Evolutionary conservation across 2,329 filamentous ascomycete species (phyloP).

Genomic region (Cladosporium colombiae): DNA sequence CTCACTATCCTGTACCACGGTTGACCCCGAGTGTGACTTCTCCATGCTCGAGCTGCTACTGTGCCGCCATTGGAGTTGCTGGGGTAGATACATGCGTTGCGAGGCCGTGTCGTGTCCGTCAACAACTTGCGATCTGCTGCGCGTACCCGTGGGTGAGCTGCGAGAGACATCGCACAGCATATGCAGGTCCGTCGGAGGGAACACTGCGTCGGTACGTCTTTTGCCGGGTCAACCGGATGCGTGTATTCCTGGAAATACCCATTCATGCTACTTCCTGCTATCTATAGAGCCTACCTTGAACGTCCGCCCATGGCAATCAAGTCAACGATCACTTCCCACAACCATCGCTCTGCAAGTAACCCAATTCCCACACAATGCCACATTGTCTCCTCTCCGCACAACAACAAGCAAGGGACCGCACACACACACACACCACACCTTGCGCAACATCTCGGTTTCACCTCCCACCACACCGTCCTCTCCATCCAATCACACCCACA

Average conservation of each 20-base stretch:
- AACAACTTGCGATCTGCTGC: slow-evolving; percentile 9
- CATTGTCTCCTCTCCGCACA: slow-evolving; percentile 5
- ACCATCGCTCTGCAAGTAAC: background rate
- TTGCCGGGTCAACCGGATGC: slow-evolving; percentile 10
- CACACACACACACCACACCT: slow-evolving; percentile 5
- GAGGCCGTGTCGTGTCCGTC: background rate
- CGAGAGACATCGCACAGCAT: slow-evolving; percentile 13
- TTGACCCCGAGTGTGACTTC: background rate
- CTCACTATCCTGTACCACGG: slow-evolving; percentile 3
- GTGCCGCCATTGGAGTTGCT: slow-evolving; percentile 5
- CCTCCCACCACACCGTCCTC: slow-evolving; percentile 8
- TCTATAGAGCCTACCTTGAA: background rate
- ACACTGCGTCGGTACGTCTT: background rate
- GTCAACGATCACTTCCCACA: background rate
- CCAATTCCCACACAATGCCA: slow-evolving; percentile 1
- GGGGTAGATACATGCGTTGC: background rate
- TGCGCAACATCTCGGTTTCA: slow-evolving; percentile 16
- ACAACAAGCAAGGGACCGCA: slow-evolving; percentile 17
- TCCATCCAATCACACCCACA: slow-evolving; percentile 1
- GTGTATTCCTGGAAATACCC: background rate
- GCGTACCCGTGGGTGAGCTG: slow-evolving; percentile 8
- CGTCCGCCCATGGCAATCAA: too few species aligned
- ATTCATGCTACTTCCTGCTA: background rate
- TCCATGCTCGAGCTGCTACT: slow-evolving; percentile 14
- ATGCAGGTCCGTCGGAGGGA: slow-evolving; percentile 18